Evolutionary conservation across 257 asterid species (phyloP).

Genomic region (Solanum raphanifolium): DNA sequence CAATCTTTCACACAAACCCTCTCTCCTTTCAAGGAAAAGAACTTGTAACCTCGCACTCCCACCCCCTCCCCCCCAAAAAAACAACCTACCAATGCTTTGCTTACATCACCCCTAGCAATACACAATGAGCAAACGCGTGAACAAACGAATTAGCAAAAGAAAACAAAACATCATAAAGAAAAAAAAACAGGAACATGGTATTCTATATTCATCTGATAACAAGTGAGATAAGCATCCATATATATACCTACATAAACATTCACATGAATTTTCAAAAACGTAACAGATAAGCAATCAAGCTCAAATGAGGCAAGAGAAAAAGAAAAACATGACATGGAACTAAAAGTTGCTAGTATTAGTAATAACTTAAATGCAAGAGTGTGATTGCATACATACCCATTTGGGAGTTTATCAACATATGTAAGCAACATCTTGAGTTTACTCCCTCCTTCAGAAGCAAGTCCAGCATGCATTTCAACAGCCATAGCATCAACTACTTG

Average conservation of each 20-base stretch:
- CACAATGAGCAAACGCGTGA: not conserved
- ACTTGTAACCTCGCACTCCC: not conserved
- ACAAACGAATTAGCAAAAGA: not conserved
- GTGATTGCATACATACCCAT: slow-evolving; percentile 39
- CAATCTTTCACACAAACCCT: not conserved
- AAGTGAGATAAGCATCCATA: not conserved
- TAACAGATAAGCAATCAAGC: not conserved
- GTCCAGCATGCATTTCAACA: slow-evolving; percentile 95
- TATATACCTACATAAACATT: not conserved
- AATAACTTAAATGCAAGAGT: not conserved
- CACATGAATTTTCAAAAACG: not conserved
- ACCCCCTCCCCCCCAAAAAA: not conserved
- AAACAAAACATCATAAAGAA: not conserved
- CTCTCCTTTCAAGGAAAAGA: not conserved
- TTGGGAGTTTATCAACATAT: slow-evolving; percentile 60
- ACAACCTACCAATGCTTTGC: not conserved
- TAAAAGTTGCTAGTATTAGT: not conserved
- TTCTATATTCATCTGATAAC: not conserved
- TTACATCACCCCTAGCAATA: not conserved
- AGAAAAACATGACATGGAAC: not conserved
- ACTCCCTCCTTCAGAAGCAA: slow-evolving; percentile 88
- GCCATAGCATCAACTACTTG: slow-evolving; percentile 94
- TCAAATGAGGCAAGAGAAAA: not conserved
- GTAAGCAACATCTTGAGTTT: slow-evolving; percentile 92
- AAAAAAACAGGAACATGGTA: not conserved